Base-by-base conservation (phyloP, 192 early-diverging fungal species). In the Oehlia diaphana region DNA sequence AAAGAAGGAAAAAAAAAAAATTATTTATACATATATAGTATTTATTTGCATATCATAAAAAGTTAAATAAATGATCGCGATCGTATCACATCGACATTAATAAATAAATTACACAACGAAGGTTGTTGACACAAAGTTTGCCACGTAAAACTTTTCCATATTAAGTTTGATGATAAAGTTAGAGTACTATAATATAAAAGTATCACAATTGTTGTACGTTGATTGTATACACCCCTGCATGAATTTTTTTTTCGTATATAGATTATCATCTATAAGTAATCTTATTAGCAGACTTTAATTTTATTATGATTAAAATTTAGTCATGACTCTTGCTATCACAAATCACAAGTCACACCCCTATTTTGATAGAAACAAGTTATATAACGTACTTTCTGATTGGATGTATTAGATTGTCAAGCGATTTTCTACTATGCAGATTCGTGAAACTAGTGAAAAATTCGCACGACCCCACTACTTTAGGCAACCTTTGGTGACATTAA, bases 381-480 rank as follows among this genome's bases (percentile, higher is more conserved):
- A 64, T 23, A 28, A 64, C 9, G 39, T 47, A 47, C 10, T 65
- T 66, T 2, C 4, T 33, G 28, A 37, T 37, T 37, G 35, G 35
- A 37, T 21, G 9, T 8, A 39, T 33, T 69, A 28, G 67, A 69
- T 37, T 37, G 67, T 69, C 67, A 37, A 69, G 19, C 13, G 67
- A 69, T 37, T 37, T 69, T 33, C 67, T 69, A 37, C 21, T 69
- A 37, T 69, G 67, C 35, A 69, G 33, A 37, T 21, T 37, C 19
- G 35, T 21, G 35, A 21, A 58, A 58, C 53, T 5, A 58, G 53
- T 58, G 33, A 69, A 69, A 69, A 42, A 37, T 69, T 69, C 67
- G 67, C 67, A 69, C 67, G 67, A 69, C 35, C 35, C 67, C 67
- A 33, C 67, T 37, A 37, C 31, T 69, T 69, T 37, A 39, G 67